Evolutionary conservation across 306 rosid genomes (phyloP), one percentile per base, ranked within the genome.

Genomic region (Cotoneaster glaucophyllus): DNA sequence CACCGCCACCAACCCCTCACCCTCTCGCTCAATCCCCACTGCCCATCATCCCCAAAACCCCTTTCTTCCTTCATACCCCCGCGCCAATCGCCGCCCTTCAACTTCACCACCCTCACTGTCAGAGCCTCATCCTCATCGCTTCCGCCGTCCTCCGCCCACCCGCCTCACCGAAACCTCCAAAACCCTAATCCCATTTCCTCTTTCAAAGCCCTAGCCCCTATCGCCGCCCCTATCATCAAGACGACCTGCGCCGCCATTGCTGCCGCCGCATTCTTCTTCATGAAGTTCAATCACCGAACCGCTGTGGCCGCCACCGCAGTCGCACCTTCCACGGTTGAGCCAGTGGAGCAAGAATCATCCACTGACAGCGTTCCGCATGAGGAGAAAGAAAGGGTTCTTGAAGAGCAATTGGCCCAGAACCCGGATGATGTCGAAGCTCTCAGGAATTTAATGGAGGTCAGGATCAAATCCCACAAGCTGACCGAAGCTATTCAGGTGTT

Each of bases 361-460:
- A 6, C 73, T 21, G 82, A 74, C 53, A 19, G 72, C 25, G 39
- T 37, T 28, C 3, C 80, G 25, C 7, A 4, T 11, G 90, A 78
- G 43, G 93, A 87, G 4, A 62, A 54, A 6, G 97, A 87, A 78
- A 77, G 75, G 11, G 63, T 24, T 2, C 73, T 90, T 28, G 87
- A 89, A 63, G 91, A 84, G 71, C 77, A 73, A 3, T 69, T 92
- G 83, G 61, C 57, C 48, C 61, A 53, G 13, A 67, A 88, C 63
- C 89, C 90, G 1, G n/a, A 59, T 41, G 92, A 91, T 32, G 32
- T 71, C 29, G 90, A 84, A 12, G 89, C 88, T 11, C 91, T 92
- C 17, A 74, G 86, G 21, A 85, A 90, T 3, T 82, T 89, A 43
- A 73, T 89, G 76, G 96, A 88, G 87, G 62, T 44, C 1, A 87